Evolutionary conservation across 2,329 filamentous ascomycete species (phyloP).

Genomic region (Botrytis fragariae): DNA sequence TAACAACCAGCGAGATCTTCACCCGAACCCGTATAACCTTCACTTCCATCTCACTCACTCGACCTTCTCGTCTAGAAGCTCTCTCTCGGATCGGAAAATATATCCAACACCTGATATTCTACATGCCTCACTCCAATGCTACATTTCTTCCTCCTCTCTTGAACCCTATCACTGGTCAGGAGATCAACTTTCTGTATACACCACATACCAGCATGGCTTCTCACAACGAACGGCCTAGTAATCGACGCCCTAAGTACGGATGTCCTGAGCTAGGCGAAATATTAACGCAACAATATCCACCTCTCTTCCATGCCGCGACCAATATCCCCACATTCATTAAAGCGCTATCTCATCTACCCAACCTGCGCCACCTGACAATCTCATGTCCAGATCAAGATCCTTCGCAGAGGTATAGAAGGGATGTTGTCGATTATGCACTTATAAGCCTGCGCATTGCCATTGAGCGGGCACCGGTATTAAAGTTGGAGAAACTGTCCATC

Average conservation of each 20-base stretch:
- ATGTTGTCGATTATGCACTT: slow-evolving; percentile 82
- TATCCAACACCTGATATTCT: slow-evolving; percentile 75
- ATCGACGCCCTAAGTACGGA: slow-evolving; percentile 68
- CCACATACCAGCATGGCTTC: slow-evolving; percentile 67
- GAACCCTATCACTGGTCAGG: slow-evolving; percentile 71
- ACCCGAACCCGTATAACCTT: slow-evolving; percentile 68
- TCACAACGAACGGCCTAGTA: slow-evolving; percentile 45
- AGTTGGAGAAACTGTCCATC: slow-evolving; percentile 68
- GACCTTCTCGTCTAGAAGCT: slow-evolving; percentile 68
- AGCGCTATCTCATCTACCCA: slow-evolving; percentile 65
- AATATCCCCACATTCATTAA: slow-evolving; percentile 82
- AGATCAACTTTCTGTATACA: slow-evolving; percentile 78
- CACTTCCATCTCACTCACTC: slow-evolving; percentile 71
- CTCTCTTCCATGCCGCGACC: slow-evolving; percentile 84
- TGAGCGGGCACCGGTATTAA: slow-evolving; percentile 66
- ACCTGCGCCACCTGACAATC: slow-evolving; percentile 71
- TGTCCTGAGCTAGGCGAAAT: slow-evolving; percentile 76
- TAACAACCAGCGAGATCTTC: slow-evolving; percentile 69
- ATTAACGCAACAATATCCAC: slow-evolving; percentile 81
- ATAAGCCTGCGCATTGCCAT: slow-evolving; percentile 82
- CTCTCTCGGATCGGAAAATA: slow-evolving; percentile 75
- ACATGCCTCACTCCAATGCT: slow-evolving; percentile 70
- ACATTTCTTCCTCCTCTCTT: slow-evolving; percentile 84
- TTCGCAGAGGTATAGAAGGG: slow-evolving; percentile 68
- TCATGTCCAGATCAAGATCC: slow-evolving; percentile 71